Percentiles rank a stretch among this genome's conserved stretches.
phyloP scores from a whole-genome alignment of 768 basidiomycete genomes.

The Suillus americanus region DNA sequence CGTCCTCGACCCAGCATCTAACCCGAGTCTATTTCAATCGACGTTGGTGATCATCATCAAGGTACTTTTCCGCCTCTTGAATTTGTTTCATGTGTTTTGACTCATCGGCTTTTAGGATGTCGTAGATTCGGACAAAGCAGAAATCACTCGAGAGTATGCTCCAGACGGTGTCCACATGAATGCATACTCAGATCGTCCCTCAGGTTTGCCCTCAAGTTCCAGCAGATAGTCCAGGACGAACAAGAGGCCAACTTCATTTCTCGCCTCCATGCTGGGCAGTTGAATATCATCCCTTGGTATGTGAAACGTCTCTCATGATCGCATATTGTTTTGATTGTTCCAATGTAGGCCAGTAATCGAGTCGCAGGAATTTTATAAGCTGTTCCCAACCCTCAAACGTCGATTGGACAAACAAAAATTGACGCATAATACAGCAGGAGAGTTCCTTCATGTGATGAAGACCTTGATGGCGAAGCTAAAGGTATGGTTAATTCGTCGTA shows the following conservation, averaged over 20 bases:
- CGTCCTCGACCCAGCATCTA: conserved; percentile 56
- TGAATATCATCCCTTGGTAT: conserved; percentile 61
- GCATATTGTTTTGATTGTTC: neutral
- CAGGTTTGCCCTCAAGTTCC: conserved; percentile 58
- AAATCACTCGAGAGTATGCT: conserved; percentile 58
- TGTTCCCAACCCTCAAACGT: conserved; percentile 48
- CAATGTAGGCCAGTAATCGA: conserved; percentile 52
- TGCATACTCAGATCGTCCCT: neutral
- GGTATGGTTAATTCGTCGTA: conserved; percentile 28
- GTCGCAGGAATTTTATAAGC: conserved; percentile 55
- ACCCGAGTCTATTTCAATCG: conserved; percentile 59
- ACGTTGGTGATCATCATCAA: conserved; percentile 65
- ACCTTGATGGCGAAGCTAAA: conserved; percentile 69
- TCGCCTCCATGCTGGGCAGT: conserved; percentile 52
- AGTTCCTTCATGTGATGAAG: conserved; percentile 58
- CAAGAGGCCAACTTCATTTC: conserved; percentile 64
- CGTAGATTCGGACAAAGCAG: conserved; percentile 56
- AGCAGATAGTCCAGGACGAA: conserved; percentile 60
- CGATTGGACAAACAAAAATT: conserved; percentile 47
- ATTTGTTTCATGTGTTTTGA: neutral
- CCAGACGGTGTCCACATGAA: neutral
- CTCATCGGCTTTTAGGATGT: conserved; percentile 45
- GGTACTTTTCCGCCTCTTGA: conserved; percentile 24
- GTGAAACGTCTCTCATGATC: neutral
- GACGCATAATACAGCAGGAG: conserved; percentile 50